A percentile compares a stretch with the other conserved stretches of the same genome.
Conservation (phyloP, 805 yeast genomes). For the Saccharomycopsis sp. region DNA sequence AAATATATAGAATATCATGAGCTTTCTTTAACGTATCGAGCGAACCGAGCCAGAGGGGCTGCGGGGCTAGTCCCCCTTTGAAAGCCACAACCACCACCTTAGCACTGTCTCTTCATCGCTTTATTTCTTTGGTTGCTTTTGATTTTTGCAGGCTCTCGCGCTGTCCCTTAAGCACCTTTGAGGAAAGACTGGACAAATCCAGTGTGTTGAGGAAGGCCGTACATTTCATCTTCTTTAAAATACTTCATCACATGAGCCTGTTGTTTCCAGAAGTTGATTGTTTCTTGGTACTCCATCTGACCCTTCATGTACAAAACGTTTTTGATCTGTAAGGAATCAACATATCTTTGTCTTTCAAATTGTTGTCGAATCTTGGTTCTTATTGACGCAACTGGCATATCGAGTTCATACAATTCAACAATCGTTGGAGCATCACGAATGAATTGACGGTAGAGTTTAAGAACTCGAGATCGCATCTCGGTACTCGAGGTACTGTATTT, state of each 20-base stretch:
- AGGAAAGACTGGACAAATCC: constrained; percentile 68
- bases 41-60: too few relatives aligned
- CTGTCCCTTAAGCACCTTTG: too few relatives aligned
- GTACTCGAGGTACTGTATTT: constrained; percentile 53
- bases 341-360: constrained; percentile 78
- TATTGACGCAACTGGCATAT: constrained; percentile 70
- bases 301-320: constrained; percentile 75
- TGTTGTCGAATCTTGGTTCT: constrained; percentile 85
- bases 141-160: too few relatives aligned
- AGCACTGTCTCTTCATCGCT: too few relatives aligned
- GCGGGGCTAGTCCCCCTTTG: too few relatives aligned
- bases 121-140: too few relatives aligned
- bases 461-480: constrained; percentile 57
- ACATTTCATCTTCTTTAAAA: constrained; percentile 59
- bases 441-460: constrained; percentile 67
- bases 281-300: constrained; percentile 86
- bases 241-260: constrained; percentile 77
- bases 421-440: constrained; percentile 54
- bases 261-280: constrained; percentile 87
- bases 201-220: constrained; percentile 48
- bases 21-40: too few relatives aligned
- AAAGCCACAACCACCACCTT: too few relatives aligned
- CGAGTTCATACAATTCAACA: constrained; percentile 62
- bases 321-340: constrained; percentile 54
- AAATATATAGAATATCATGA: background rate